Percentiles rank a stretch among this genome's conserved stretches.
phyloP scores from a whole-genome alignment of 495 filamentous ascomycete species.

The Poronia punctata region DNA sequence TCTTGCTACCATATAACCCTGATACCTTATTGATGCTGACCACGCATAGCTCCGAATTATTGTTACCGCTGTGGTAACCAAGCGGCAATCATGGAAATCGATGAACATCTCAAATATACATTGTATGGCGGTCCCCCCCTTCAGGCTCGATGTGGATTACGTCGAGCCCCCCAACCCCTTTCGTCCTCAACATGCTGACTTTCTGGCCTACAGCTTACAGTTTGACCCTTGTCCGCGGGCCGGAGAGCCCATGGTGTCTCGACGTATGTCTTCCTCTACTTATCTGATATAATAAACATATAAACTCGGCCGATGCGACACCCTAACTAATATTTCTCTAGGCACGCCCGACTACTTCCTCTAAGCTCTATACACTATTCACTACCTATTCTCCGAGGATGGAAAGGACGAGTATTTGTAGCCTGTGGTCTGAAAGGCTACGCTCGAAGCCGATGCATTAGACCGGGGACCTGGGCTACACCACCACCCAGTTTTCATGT shows the following conservation, averaged over 20 bases:
- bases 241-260: slow-evolving; percentile 97
- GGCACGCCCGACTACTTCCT: slow-evolving; percentile 97
- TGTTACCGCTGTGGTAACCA: slow-evolving; percentile 98
- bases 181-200: slow-evolving; percentile 11
- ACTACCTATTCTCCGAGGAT: slow-evolving; percentile 10
- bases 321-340: slow-evolving; percentile 22
- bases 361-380: slow-evolving; percentile 37
- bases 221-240: slow-evolving; percentile 97
- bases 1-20: background rate
- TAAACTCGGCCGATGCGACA: slow-evolving; percentile 10
- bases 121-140: slow-evolving; percentile 62
- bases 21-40: slow-evolving; percentile 1
- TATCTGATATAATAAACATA: background rate
- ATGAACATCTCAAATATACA: slow-evolving; percentile 98
- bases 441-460: background rate
- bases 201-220: slow-evolving; percentile 65
- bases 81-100: slow-evolving; percentile 99
- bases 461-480: slow-evolving; percentile 3
- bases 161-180: background rate
- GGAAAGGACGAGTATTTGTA: no score
- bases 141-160: slow-evolving; percentile 1
- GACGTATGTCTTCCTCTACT: slow-evolving; percentile 48
- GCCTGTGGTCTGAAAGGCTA: slow-evolving; percentile 15
- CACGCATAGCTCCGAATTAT: slow-evolving; percentile 76
- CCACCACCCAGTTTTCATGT: slow-evolving; percentile 11